Percentiles rank a stretch among this genome's conserved stretches.
Evolutionary conservation across 345 rosid species (phyloP).

Genomic region (Populus simonii): DNA sequence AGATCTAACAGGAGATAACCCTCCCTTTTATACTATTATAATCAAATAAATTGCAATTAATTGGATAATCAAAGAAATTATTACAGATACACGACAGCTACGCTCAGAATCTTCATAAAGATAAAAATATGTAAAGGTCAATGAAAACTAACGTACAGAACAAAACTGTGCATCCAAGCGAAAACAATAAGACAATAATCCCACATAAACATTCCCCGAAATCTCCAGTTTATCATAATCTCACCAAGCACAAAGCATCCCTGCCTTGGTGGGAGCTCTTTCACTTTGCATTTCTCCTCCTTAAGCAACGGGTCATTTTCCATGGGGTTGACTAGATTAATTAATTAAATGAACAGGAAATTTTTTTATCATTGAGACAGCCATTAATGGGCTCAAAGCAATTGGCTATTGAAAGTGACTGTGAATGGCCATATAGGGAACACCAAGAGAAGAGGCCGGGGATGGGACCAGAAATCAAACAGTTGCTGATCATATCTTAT

Average conservation of each 20-base stretch:
- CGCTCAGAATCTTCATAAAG: neutral
- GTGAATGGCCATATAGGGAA: neutral
- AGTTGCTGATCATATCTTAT: no score
- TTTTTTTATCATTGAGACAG: no score
- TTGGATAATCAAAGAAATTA: no score
- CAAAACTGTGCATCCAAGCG: constrained; percentile 4
- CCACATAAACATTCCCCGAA: constrained; percentile 22
- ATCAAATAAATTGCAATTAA: no score
- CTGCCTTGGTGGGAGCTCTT: neutral
- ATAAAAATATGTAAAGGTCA: neutral
- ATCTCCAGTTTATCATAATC: neutral
- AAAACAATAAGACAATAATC: constrained; percentile 11
- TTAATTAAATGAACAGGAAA: no score
- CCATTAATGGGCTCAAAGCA: neutral
- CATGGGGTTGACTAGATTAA: neutral
- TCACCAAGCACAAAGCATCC: constrained; percentile 22
- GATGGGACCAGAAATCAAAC: neutral
- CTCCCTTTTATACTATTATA: no score
- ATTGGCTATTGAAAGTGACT: neutral
- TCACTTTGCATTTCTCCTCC: constrained; percentile 13
- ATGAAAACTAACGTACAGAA: constrained; percentile 8
- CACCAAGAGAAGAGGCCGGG: neutral
- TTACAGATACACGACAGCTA: no score
- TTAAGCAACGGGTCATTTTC: constrained; percentile 14
- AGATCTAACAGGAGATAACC: no score